Base-by-base conservation (phyloP, 345 rosid species). In the Brassica juncea region DNA sequence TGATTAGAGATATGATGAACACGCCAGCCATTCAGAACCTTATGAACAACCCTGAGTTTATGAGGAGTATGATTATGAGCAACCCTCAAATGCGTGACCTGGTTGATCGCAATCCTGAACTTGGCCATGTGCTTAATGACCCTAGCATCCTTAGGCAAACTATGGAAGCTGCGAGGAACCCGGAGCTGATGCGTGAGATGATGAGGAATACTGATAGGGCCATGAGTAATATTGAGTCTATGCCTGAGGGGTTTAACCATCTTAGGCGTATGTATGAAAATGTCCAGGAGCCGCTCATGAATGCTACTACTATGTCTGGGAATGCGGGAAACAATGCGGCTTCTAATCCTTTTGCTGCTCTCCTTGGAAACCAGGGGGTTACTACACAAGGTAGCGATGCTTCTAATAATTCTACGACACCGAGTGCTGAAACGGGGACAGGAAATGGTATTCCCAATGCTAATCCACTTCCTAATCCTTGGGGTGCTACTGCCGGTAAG, bases 171-270 rank as follows among this genome's bases (percentile, higher is more conserved):
- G 93, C 97, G 2, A 85, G 96, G 85, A 92, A 93, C 70, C 96
- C 95, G 6, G 99, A 92, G 79, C 93, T 93, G 58, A 95, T 95
- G 96, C 91, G 95, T 70, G 98, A 95, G 82, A 89, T 91, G 97
- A 90, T 89, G 93, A 83, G 94, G 71, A 90, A 93, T 82, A 88
- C 93, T 2, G 94, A 88, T 73, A 88, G 94, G 76, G 97, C 94
- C 8, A 91, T 89, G 94, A 92, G 98, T 80, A 94, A 94, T 68
- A 92, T 90, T 64, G 91, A 91, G 82, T 86, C 97, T 77, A 89
- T 91, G 74, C 98, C 97, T 0, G 97, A 89, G 84, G 95, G 95
- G 58, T 90, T 91, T 82, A 92, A 90, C 85, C 85, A 89, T 88
- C 93, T 91, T 49, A 87, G 99, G 82, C 95, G 91, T 64, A 92